A percentile compares a stretch with the other conserved stretches of the same genome.
phyloP scores from a whole-genome alignment of 768 basidiomycete genomes.

The Mycena crocata region DNA sequence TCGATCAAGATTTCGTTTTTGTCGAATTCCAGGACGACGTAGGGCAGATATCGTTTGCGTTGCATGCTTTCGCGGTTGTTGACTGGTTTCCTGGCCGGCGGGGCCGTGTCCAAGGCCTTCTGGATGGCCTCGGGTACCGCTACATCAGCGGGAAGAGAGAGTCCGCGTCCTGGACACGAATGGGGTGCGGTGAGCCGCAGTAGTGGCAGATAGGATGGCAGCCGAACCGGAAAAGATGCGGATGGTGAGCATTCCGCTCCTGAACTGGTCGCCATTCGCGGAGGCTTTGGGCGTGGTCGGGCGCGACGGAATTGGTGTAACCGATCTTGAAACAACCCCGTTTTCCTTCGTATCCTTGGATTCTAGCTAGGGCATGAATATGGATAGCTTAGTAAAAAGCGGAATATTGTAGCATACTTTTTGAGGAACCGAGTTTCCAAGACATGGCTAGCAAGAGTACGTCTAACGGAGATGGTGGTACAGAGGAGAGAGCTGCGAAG shows the following conservation, averaged over 20 bases:
- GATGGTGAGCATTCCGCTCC: conserved; percentile 94
- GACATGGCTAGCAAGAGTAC: conserved; percentile 55
- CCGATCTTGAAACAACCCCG: conserved; percentile 79
- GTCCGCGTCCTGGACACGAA: conserved; percentile 71
- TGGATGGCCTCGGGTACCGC: conserved; percentile 88
- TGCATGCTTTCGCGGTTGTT: conserved; percentile 93
- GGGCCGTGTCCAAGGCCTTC: conserved; percentile 76
- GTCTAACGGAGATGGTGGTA: conserved; percentile 35
- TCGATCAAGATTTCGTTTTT: conserved; percentile 98
- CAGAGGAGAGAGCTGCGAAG: conserved; percentile 35
- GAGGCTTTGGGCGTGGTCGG: conserved; percentile 80
- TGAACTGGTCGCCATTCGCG: conserved; percentile 69
- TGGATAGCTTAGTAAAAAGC: conserved; percentile 13
- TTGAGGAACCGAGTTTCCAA: conserved; percentile 63
- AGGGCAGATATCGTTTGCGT: conserved; percentile 92
- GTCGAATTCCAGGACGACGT: conserved; percentile 97
- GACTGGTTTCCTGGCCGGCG: conserved; percentile 64
- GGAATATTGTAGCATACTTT: conserved; percentile 48
- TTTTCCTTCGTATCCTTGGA: conserved; percentile 78
- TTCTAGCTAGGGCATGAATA: conserved; percentile 52
- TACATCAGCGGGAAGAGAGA: conserved; percentile 82
- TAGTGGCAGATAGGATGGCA: neutral
- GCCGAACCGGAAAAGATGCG: conserved; percentile 90
- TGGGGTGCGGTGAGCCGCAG: conserved; percentile 4
- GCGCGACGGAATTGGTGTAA: conserved; percentile 84